Evolutionary conservation across 768 basidiomycete genomes (phyloP).

Genomic region (Agaricus sinodeliciosus): DNA sequence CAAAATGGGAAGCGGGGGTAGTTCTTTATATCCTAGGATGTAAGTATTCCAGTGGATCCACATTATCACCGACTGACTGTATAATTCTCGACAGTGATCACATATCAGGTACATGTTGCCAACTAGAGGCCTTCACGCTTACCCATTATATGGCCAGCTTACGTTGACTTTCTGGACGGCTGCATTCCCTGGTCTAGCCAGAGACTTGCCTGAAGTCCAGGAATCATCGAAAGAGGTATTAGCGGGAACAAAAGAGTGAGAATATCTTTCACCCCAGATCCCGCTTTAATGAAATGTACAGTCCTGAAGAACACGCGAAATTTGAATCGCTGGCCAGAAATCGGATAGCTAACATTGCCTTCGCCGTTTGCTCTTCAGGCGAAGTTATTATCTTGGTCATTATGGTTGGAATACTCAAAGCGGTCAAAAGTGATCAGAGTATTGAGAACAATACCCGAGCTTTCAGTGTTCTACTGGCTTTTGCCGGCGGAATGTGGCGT

Average conservation of each 20-base stretch:
- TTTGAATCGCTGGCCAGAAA: slow-evolving; percentile 65
- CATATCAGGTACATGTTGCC: slow-evolving; percentile 50
- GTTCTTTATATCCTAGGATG: slow-evolving; percentile 59
- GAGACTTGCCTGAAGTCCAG: slow-evolving; percentile 64
- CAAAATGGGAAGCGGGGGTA: slow-evolving; percentile 56
- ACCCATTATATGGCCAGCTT: slow-evolving; percentile 30
- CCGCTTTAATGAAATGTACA: slow-evolving; percentile 18
- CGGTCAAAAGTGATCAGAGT: slow-evolving; percentile 50
- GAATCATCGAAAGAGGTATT: slow-evolving; percentile 36
- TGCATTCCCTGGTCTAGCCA: slow-evolving; percentile 71
- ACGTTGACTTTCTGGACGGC: slow-evolving; percentile 80
- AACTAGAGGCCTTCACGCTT: not conserved
- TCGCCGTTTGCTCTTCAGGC: slow-evolving; percentile 61
- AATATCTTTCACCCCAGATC: not conserved
- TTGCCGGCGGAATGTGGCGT: slow-evolving; percentile 74
- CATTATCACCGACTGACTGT: not conserved
- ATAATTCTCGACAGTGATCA: slow-evolving; percentile 41
- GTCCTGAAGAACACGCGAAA: slow-evolving; percentile 38
- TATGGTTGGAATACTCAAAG: slow-evolving; percentile 73
- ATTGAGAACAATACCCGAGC: slow-evolving; percentile 69
- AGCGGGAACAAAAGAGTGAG: slow-evolving; percentile 42
- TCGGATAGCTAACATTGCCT: slow-evolving; percentile 70
- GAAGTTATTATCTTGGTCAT: slow-evolving; percentile 64
- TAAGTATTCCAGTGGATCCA: slow-evolving; percentile 24
- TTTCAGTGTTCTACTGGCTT: slow-evolving; percentile 73